phyloP scores from a whole-genome alignment of 495 filamentous ascomycete genomes.

The Sphaerosporella brunnea region DNA sequence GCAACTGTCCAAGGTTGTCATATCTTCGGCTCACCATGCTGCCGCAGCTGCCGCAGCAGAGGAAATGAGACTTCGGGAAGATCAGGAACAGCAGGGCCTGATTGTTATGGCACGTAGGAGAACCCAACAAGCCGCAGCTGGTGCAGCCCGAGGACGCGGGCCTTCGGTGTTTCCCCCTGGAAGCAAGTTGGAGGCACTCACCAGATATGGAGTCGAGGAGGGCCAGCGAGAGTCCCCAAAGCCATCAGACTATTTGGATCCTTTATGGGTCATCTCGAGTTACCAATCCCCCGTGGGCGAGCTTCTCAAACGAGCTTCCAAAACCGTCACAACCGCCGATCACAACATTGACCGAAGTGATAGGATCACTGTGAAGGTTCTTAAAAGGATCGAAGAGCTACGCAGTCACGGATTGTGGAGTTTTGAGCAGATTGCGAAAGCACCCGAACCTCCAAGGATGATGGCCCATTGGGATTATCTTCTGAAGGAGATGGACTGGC shows the following conservation, averaged over 20 bases:
- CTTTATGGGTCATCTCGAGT: slow-evolving; percentile 19
- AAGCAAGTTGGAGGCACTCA: slow-evolving; percentile 23
- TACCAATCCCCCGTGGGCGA: slow-evolving; percentile 13
- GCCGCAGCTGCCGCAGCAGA: slow-evolving; percentile 23
- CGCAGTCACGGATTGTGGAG: slow-evolving; percentile 84
- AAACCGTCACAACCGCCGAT: slow-evolving; percentile 21
- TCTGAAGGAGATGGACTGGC: slow-evolving; percentile 86
- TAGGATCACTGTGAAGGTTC: slow-evolving; percentile 61
- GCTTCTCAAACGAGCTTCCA: slow-evolving; percentile 18
- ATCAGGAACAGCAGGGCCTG: slow-evolving; percentile 24
- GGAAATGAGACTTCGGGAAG: slow-evolving; percentile 20
- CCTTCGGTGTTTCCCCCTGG: slow-evolving; percentile 19
- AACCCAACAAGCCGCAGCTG: slow-evolving; percentile 22
- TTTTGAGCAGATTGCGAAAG: slow-evolving; percentile 64
- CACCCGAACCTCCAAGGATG: slow-evolving; percentile 56
- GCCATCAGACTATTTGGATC: slow-evolving; percentile 20
- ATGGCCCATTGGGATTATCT: slow-evolving; percentile 68
- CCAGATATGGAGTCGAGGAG: slow-evolving; percentile 21
- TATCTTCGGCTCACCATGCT: slow-evolving; percentile 23
- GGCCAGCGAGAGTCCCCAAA: slow-evolving; percentile 16
- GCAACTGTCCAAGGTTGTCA: slow-evolving; percentile 21
- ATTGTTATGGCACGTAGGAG: slow-evolving; percentile 23
- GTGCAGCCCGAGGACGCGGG: slow-evolving; percentile 20
- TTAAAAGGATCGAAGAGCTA: slow-evolving; percentile 69
- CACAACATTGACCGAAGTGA: slow-evolving; percentile 35